Percentiles rank a stretch among this genome's conserved stretches.
These are phyloP conservation scores for Rhizopus sp. DNA, from an alignment of 371 early-diverging fungal species.

Conservation along the genomic window DNA sequence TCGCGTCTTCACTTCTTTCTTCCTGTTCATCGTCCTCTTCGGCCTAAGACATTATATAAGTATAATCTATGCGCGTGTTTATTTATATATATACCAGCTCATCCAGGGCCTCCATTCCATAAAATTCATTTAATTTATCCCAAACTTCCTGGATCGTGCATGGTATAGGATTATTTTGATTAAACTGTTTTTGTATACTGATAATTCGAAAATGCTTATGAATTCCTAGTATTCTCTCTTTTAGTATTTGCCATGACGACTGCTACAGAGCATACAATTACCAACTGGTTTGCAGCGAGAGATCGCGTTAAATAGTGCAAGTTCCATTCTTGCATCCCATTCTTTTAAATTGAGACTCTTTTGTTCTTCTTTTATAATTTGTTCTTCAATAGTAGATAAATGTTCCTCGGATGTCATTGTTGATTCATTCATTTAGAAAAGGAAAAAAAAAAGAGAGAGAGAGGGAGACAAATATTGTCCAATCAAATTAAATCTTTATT, in stretches of 20 bases:
- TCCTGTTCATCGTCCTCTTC: slow-evolving; percentile 50
- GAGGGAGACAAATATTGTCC: neutral
- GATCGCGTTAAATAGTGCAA: slow-evolving; percentile 57
- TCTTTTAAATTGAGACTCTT: slow-evolving; percentile 19
- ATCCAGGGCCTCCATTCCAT: slow-evolving; percentile 57
- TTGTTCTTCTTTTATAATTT: neutral
- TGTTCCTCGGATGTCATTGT: slow-evolving; percentile 1
- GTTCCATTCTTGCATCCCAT: slow-evolving; percentile 66
- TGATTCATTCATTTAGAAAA: neutral
- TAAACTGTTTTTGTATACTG: slow-evolving; percentile 60
- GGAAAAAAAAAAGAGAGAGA: neutral
- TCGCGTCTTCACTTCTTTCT: slow-evolving; percentile 30
- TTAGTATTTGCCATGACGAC: neutral
- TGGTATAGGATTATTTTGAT: slow-evolving; percentile 46
- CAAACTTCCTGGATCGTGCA: slow-evolving; percentile 57
- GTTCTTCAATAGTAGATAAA: neutral
- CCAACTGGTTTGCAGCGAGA: slow-evolving; percentile 65
- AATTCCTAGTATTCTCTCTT: slow-evolving; percentile 42
- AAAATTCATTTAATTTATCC: slow-evolving; percentile 53
- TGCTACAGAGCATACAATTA: slow-evolving; percentile 18
- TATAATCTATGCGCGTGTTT: neutral
- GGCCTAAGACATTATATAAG: slow-evolving; percentile 19
- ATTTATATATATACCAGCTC: slow-evolving; percentile 45
- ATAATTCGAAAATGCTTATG: slow-evolving; percentile 68
- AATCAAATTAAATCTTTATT: slow-evolving; percentile 1